phyloP scores from a whole-genome alignment of 1,284 basidiomycete species.

The Melanopsichium pennsylvanicum region DNA sequence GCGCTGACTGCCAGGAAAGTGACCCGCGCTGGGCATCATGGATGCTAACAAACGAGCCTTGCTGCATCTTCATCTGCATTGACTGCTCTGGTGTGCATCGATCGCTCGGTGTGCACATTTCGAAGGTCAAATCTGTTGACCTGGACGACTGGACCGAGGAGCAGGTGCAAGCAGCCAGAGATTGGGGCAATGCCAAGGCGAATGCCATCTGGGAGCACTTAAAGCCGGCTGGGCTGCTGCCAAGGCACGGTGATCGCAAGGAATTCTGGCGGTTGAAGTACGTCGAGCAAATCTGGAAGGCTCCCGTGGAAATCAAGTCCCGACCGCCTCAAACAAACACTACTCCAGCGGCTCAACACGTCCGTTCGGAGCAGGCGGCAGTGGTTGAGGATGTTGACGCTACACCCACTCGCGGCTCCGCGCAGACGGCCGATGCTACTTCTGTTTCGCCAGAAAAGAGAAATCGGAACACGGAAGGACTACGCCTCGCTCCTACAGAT shows the following conservation, averaged over 20 bases:
- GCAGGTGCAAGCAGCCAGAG: conserved; percentile 47
- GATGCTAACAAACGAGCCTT: conserved; percentile 63
- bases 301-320: too few relatives aligned
- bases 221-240: conserved; percentile 27
- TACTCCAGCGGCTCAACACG: not conserved
- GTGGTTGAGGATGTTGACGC: conserved; percentile 10
- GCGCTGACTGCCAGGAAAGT: conserved; percentile 68
- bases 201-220: conserved; percentile 49
- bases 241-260: conserved; percentile 15
- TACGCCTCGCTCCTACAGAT: conserved; percentile 5
- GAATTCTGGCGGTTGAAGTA: conserved; percentile 51
- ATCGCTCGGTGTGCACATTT: conserved; percentile 69
- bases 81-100: conserved; percentile 70
- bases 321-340: too few relatives aligned
- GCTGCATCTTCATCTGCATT: conserved; percentile 69
- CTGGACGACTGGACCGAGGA: conserved; percentile 67
- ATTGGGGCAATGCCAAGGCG: conserved; percentile 50
- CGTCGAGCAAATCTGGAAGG: conserved; percentile 37
- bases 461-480: conserved; percentile 5
- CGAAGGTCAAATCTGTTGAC: conserved; percentile 69
- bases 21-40: conserved; percentile 67
- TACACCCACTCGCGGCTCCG: conserved; percentile 13
- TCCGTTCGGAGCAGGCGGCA: not conserved
- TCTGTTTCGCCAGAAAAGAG: not conserved
- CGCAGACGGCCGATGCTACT: not conserved